Evolutionary conservation across 1,284 basidiomycete genomes (phyloP).

Genomic region (Austropuccinia psidii): DNA sequence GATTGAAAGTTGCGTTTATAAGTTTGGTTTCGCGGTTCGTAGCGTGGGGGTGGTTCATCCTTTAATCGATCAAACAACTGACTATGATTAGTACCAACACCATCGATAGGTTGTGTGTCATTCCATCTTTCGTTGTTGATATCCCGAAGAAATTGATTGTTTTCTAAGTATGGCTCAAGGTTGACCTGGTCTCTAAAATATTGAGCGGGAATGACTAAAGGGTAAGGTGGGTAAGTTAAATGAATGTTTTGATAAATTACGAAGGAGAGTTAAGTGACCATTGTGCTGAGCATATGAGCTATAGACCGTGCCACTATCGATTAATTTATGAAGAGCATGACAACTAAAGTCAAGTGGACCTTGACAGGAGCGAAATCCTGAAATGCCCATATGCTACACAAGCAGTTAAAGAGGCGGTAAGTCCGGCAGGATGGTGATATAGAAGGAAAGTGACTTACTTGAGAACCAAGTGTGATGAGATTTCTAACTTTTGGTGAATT

Average conservation of each 20-base stretch:
- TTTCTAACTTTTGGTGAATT: slow-evolving; percentile 45
- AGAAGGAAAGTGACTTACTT: slow-evolving; percentile 41
- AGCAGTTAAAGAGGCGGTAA: slow-evolving; percentile 43
- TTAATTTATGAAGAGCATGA: slow-evolving; percentile 41
- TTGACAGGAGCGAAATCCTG: slow-evolving; percentile 41
- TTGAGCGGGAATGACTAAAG: slow-evolving; percentile 41
- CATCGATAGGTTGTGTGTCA: slow-evolving; percentile 18
- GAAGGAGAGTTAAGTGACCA: neutral
- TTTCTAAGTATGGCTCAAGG: slow-evolving; percentile 43
- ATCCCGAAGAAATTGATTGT: slow-evolving; percentile 46
- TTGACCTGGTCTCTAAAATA: slow-evolving; percentile 46
- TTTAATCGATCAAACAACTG: neutral
- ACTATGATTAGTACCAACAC: too few relatives aligned
- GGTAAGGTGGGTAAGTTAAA: neutral
- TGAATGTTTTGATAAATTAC: neutral
- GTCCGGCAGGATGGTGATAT: neutral
- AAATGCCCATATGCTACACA: slow-evolving; percentile 43
- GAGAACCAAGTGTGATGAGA: slow-evolving; percentile 47
- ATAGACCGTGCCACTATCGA: slow-evolving; percentile 23
- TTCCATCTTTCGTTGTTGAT: slow-evolving; percentile 40
- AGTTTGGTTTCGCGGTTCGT: slow-evolving; percentile 39
- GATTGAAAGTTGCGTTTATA: slow-evolving; percentile 44
- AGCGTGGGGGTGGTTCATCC: neutral
- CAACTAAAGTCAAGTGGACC: slow-evolving; percentile 41
- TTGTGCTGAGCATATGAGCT: slow-evolving; percentile 21